Evolutionary conservation across 148 eudicot species (phyloP), one percentile per base, ranked within the genome.

Genomic region (Vaccinium macrocarpon): DNA sequence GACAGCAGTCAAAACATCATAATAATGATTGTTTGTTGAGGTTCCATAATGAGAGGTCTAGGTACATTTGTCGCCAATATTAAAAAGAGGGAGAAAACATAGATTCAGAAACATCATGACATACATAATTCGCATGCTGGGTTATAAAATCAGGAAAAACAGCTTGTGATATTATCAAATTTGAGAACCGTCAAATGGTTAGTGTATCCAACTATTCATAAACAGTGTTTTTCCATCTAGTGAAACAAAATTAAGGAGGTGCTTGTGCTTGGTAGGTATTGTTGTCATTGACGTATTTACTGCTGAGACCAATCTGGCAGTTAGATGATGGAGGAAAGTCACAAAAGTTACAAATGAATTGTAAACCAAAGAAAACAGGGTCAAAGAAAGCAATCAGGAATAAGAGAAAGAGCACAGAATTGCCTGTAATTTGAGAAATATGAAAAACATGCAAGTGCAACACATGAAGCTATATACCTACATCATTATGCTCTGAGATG

Each of bases 401-500:
- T 42, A 5, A 49, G 1, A n/a, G 53, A 18, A 80, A 53, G 35
- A 21, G 64, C 66, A 73, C 2, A 82, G 51, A 16, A 55, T 74
- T 35, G 79, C 68, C 83, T 35, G 11, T 81, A 25, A 16, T 72
- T 32, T 72, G 42, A 12, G 8, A 55, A n/a, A 82, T 35, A 82
- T 32, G 57, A 53, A 53, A 73, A 38, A 5, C 84, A 38, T 6
- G 27, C 23, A 82, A 16, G 3, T 56, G 56, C 73, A 82, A 79
- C 42, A 53, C 68, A 50, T 18, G 61, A 23, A 59, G 53, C 11
- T 72, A 68, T 83, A 76, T 80, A 90, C 95, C 82, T 86, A 95
- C 99, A 88, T 96, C 97, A 91, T 85, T 90, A 88, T 95, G 94
- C 87, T 95, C 94, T 49, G 91, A 86, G 84, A 96, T 86, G 85